phyloP scores from a whole-genome alignment of 257 asterid genomes.

The Leptodermis oblonga region DNA sequence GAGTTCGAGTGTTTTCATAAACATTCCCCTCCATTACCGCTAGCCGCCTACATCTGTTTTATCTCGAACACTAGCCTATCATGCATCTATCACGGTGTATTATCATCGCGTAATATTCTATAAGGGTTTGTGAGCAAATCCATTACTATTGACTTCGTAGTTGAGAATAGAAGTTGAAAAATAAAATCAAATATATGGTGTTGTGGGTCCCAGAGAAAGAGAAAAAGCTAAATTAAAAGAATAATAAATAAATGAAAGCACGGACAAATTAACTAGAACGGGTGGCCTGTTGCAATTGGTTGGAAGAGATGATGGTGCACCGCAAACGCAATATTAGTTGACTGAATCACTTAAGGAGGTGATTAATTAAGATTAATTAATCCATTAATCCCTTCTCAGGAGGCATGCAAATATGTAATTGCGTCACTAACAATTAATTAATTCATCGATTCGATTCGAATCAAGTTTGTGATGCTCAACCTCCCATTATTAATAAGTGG shows the following conservation, averaged over 20 bases:
- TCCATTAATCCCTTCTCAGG: conserved; percentile 2
- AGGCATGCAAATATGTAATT: conserved; percentile 12
- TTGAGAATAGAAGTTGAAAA: too few relatives aligned
- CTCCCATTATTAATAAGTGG: conserved; percentile 4
- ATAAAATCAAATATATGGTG: too few relatives aligned
- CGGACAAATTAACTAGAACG: not conserved
- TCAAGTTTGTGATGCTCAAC: not conserved
- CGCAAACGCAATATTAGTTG: conserved; percentile 3
- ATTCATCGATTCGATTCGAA: not conserved
- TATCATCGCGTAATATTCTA: too few relatives aligned
- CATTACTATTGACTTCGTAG: too few relatives aligned
- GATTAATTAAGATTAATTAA: not conserved
- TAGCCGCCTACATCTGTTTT: too few relatives aligned
- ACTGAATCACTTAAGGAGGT: conserved; percentile 1
- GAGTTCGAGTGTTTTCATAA: too few relatives aligned
- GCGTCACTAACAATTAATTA: too few relatives aligned
- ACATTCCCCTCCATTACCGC: too few relatives aligned
- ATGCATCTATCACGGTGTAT: too few relatives aligned
- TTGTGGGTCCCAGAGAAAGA: too few relatives aligned
- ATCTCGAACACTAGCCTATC: too few relatives aligned
- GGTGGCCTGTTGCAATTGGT: conserved; percentile 18
- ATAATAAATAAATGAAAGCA: not conserved
- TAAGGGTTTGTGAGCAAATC: too few relatives aligned
- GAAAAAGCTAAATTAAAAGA: not conserved
- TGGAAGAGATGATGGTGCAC: not conserved